Evolutionary conservation across 768 basidiomycete species (phyloP).

Genomic region (Pisolithus sp.): DNA sequence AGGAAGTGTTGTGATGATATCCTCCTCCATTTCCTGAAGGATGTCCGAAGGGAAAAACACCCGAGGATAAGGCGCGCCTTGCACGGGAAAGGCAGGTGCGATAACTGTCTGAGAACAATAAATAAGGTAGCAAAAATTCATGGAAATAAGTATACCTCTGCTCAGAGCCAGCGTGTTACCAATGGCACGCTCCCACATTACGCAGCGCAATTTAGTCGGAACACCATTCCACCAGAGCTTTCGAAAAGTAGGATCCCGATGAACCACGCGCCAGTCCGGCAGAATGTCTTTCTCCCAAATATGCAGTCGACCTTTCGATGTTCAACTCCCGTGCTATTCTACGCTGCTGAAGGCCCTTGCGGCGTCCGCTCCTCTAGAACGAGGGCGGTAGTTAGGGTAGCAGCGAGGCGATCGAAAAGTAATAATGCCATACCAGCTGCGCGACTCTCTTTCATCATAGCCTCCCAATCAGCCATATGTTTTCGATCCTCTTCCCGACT

Average conservation of each 20-base stretch:
- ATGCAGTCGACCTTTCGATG: constrained; percentile 62
- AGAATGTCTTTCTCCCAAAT: constrained; percentile 75
- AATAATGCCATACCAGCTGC: constrained; percentile 47
- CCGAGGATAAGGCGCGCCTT: constrained; percentile 58
- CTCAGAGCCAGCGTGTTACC: constrained; percentile 78
- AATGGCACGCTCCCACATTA: constrained; percentile 80
- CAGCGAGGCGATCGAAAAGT: not conserved
- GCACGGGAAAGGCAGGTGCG: constrained; percentile 68
- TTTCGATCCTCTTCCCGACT: constrained; percentile 67
- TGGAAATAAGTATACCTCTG: constrained; percentile 49
- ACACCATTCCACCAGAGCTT: constrained; percentile 87
- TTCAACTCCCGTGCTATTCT: constrained; percentile 56
- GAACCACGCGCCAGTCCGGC: constrained; percentile 76
- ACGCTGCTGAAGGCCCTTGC: constrained; percentile 55
- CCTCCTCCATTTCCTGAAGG: constrained; percentile 61
- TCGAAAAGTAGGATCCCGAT: constrained; percentile 57
- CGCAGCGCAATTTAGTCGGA: constrained; percentile 71
- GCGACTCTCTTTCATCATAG: constrained; percentile 82
- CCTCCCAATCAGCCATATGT: constrained; percentile 80
- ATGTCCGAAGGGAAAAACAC: constrained; percentile 61
- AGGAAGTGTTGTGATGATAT: constrained; percentile 69
- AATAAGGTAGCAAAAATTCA: not conserved
- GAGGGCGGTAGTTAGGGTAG: constrained; percentile 3
- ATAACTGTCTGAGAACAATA: constrained; percentile 47
- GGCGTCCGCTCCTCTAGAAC: constrained; percentile 62